Evolutionary conservation across 2,329 filamentous ascomycete species (phyloP).

Genomic region (Fusarium papillatum): DNA sequence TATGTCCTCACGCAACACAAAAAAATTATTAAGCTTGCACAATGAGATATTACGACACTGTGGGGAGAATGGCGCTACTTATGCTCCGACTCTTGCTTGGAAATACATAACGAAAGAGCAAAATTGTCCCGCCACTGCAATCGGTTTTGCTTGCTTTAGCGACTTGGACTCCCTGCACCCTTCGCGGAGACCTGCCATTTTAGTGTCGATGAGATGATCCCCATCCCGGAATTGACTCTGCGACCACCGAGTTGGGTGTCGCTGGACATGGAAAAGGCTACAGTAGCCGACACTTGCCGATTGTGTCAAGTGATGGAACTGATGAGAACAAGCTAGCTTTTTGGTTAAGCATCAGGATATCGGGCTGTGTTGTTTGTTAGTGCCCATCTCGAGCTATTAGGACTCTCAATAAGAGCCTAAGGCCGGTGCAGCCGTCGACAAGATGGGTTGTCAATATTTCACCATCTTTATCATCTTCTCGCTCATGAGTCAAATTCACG

Average conservation of each 20-base stretch:
- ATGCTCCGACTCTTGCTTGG: neutral
- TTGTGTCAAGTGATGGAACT: neutral
- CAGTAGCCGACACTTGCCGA: neutral
- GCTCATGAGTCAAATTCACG: too few species aligned
- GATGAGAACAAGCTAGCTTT: neutral
- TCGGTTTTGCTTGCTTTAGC: neutral
- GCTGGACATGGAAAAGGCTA: neutral
- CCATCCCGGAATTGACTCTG: neutral
- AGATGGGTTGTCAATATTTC: too few species aligned
- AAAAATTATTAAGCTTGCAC: conserved; percentile 26
- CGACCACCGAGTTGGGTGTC: neutral
- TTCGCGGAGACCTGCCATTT: conserved; percentile 9
- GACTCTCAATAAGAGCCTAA: neutral
- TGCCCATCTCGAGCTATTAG: neutral
- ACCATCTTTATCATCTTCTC: too few species aligned
- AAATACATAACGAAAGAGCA: neutral
- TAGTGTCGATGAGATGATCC: conserved; percentile 8
- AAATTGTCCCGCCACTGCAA: neutral
- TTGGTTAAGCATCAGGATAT: neutral
- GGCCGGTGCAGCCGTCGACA: neutral
- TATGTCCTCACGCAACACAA: conserved; percentile 1
- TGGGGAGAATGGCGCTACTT: conserved; percentile 14
- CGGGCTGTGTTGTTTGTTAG: neutral
- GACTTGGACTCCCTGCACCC: neutral
- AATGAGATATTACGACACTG: conserved; percentile 23